phyloP scores from a whole-genome alignment of 2,329 filamentous ascomycete species.

The Xylariaceae sp. region DNA sequence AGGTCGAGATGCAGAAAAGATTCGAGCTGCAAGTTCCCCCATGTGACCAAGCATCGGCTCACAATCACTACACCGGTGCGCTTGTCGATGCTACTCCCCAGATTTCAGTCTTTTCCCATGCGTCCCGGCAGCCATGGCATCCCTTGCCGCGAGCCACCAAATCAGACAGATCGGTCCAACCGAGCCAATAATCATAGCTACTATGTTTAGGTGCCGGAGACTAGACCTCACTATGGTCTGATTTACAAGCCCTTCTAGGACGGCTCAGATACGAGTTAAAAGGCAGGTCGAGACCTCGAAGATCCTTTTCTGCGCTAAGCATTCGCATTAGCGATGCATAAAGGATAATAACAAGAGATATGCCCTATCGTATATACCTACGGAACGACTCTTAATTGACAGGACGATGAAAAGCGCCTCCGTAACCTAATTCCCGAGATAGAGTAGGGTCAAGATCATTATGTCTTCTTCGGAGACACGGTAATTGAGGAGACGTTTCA shows the following conservation, averaged over 20 bases:
- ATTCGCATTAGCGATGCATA: slow-evolving; percentile 16
- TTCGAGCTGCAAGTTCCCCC: slow-evolving; percentile 25
- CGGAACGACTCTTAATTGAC: slow-evolving; percentile 1
- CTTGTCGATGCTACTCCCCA: slow-evolving; percentile 23
- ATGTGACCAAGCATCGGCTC: slow-evolving; percentile 30
- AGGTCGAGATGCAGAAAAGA: background rate
- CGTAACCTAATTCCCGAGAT: background rate
- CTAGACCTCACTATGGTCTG: slow-evolving; percentile 25
- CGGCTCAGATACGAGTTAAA: slow-evolving; percentile 16
- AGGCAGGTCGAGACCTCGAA: slow-evolving; percentile 19
- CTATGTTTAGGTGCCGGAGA: slow-evolving; percentile 23
- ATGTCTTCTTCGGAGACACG: background rate
- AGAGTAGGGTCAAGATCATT: too few species aligned
- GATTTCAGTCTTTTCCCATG: background rate
- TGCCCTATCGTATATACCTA: slow-evolving; percentile 16
- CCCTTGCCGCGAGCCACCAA: slow-evolving; percentile 16
- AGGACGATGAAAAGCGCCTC: background rate
- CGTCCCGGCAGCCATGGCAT: slow-evolving; percentile 1
- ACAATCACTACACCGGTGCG: slow-evolving; percentile 28
- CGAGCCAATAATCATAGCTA: slow-evolving; percentile 10
- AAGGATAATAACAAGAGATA: slow-evolving; percentile 11
- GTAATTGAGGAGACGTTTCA: slow-evolving; percentile 4
- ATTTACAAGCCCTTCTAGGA: slow-evolving; percentile 22
- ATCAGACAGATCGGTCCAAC: slow-evolving; percentile 27
- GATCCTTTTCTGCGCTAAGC: slow-evolving; percentile 20